Base-by-base conservation (phyloP, 2,329 filamentous ascomycete species). In the Fusarium cicatricum region DNA sequence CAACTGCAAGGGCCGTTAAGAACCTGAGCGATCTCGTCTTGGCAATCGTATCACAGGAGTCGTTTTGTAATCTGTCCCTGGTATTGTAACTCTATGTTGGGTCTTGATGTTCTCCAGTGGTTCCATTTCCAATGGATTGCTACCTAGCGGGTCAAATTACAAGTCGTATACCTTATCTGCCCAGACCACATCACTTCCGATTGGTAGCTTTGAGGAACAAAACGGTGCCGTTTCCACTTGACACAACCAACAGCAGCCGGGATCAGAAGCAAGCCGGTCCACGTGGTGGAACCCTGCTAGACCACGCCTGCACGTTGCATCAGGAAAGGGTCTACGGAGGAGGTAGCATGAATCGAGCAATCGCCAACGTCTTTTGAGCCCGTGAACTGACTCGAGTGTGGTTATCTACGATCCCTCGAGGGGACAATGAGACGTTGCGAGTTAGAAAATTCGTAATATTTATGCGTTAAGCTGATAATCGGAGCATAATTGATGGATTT, bases 1-100 rank as follows among this genome's bases (percentile, higher is more conserved):
- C 7, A 23, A 23, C 21, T 23, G n/a, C 14, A 34, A 34, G 9
- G 12, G n/a, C n/a, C 32, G 15, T 15, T 9, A 15, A 9, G n/a
- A 15, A 16, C 12, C 4, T 5, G 9, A 12, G 33, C 16, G 11
- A 36, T 28, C n/a, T 36, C 26, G 32, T 45, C 42, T 12, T 21
- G n/a, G 11, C 37, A 41, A 11, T 15, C 46, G 46, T 42, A 49
- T 49, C 46, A 42, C 28, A 41, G 46, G 23, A 23, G 14, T 9
- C 28, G n/a, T 16, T 49, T 49, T 49, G 46, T 49, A 36, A 49
- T 40, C 28, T n/a, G 17, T 32, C 23, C 15, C 4, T 33, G 11
- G n/a, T n/a, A 10, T 31, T 17, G 32, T 16, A 26, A n/a, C 19
- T 16, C 17, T 38, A n/a, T 19, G 9, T 10, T 15, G 11, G 33